A percentile compares a stretch with the other conserved stretches of the same genome.
phyloP scores from a whole-genome alignment of 495 filamentous ascomycete species.

The Immersiella caudata region DNA sequence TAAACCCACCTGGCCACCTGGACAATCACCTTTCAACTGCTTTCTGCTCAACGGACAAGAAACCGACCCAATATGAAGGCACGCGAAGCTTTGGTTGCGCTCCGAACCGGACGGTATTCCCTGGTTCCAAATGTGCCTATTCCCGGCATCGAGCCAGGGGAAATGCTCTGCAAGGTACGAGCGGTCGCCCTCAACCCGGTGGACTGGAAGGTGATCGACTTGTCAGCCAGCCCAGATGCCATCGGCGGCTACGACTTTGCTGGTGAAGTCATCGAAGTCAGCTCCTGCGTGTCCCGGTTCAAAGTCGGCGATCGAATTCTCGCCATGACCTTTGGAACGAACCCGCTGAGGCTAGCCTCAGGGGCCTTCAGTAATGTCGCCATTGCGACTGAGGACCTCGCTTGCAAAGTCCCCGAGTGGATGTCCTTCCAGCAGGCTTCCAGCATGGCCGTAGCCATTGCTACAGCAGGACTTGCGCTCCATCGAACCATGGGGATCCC shows the following conservation, averaged over 20 bases:
- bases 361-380: conserved; percentile 18
- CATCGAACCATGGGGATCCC: neutral
- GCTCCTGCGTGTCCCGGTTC: conserved; percentile 7
- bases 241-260: conserved; percentile 19
- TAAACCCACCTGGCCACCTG: no score
- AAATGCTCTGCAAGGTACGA: conserved; percentile 1
- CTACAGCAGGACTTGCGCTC: neutral
- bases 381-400: neutral
- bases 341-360: neutral
- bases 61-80: conserved; percentile 1
- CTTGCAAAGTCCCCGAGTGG: neutral
- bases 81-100: conserved; percentile 8
- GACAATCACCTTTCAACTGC: no score
- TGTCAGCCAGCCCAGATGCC: neutral
- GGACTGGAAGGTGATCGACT: conserved; percentile 12
- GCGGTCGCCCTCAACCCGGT: conserved; percentile 16
- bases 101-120: conserved; percentile 6
- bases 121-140: conserved; percentile 5
- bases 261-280: conserved; percentile 4
- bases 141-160: neutral
- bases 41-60: conserved; percentile 4
- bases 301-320: conserved; percentile 17
- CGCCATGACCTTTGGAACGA: conserved; percentile 4
- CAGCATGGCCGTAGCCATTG: conserved; percentile 7
- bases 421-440: neutral